phyloP scores from a whole-genome alignment of 768 basidiomycete species.

The Tylopilus vinaceipallidus region DNA sequence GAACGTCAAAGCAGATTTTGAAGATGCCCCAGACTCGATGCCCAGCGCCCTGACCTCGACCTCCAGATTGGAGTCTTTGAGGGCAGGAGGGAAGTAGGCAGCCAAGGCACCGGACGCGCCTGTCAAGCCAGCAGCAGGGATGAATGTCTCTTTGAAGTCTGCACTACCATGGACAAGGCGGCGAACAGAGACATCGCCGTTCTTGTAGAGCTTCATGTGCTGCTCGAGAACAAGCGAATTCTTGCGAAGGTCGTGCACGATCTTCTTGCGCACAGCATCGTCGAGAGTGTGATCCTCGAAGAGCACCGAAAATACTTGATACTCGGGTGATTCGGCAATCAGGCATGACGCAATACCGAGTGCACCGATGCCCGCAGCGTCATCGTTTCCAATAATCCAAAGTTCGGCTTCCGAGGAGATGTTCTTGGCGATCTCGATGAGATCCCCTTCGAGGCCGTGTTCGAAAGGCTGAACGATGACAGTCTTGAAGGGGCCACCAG shows the following conservation, averaged over 20 bases:
- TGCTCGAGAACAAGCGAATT: conserved; percentile 28
- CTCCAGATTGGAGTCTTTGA: conserved; percentile 20
- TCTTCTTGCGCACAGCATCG: conserved; percentile 21
- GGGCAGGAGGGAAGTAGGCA: conserved; percentile 20
- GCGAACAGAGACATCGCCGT: conserved; percentile 28
- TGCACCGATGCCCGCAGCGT: conserved; percentile 31
- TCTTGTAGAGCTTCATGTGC: conserved; percentile 27
- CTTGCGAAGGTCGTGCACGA: conserved; percentile 25
- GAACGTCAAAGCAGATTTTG: conserved; percentile 17
- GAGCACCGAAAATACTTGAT: conserved; percentile 26
- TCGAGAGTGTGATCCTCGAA: conserved; percentile 30
- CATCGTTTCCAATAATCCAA: conserved; percentile 31
- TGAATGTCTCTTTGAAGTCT: conserved; percentile 16
- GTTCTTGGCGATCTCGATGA: conserved; percentile 26
- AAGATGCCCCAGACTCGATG: neutral
- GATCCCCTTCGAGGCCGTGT: conserved; percentile 28
- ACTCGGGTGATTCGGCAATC: conserved; percentile 30
- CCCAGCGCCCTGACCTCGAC: conserved; percentile 19
- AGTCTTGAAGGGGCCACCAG: conserved; percentile 23
- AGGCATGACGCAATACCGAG: conserved; percentile 29
- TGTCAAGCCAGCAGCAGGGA: conserved; percentile 16
- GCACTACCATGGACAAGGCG: conserved; percentile 27
- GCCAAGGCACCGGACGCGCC: conserved; percentile 12
- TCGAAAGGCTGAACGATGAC: conserved; percentile 26
- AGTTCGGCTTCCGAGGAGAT: conserved; percentile 26